Evolutionary conservation across 352 stramenopile genomes (phyloP), one percentile per base, ranked within the genome.

Genomic region (Phytophthora pisi): DNA sequence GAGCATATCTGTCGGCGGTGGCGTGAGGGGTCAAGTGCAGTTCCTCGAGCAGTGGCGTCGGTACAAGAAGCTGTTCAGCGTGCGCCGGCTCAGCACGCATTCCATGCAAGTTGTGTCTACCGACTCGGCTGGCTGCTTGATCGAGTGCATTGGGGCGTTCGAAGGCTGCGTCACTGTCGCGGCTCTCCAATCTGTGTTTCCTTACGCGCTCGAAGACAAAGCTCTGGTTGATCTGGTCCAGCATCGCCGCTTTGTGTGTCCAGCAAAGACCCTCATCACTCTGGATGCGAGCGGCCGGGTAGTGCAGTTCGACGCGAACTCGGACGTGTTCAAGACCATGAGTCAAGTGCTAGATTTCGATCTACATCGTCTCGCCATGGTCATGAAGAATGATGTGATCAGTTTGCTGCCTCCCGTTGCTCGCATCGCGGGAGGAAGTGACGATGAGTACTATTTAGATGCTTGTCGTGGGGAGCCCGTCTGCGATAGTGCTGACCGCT

Each of bases 41-140:
- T 73, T 86, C 42, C 64, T 80, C 15, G 67, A 80, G 36, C 73
- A 86, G 49, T 77, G 78, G 78, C 56, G 52, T 1, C 64, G 67
- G n/a, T 82, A 82, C 63, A 81, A 73, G 43, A 46, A 62, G 30
- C 26, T 81, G 24, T 73, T 86, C 16, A 57, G 57, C 4, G 51
- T 75, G 8, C 68, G 58, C 2, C 56, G n/a, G 2, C 53, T 58
- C 30, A 20, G 24, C 18, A 54, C 70, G 20, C 45, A 15, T 5
- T 75, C 61, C 5, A 63, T 52, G 2, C 30, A 68, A 46, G 13
- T 77, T 24, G 28, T 80, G 54, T 23, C 57, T 7, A 64, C 42
- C 30, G 46, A 61, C 42, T 34, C 15, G 8, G 43, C 30, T 31
- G 57, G 62, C 34, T 74, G 61, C 54, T 13, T 70, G 11, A 42